Evolutionary conservation across 345 rosid species (phyloP), one percentile per base, ranked within the genome.

Genomic region (Brassica rapa): DNA sequence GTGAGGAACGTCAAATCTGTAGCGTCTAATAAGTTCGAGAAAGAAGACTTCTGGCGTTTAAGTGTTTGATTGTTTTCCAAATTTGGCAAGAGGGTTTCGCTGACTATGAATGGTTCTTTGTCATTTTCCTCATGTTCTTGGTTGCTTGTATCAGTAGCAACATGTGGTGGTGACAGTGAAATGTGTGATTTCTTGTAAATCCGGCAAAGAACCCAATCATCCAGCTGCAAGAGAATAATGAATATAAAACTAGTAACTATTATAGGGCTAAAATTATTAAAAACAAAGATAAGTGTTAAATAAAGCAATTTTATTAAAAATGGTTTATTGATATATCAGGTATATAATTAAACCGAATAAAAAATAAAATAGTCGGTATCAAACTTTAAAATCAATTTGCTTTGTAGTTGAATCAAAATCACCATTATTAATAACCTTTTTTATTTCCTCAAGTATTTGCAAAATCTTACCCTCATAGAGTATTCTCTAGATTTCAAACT

Each of bases 191-290:
- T 95, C 83, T 87, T 87, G 88, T 95, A 95, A 71, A 95, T 95
- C 81, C 99, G 96, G 85, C 97, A 95, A 41, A 95, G 97, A 74
- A 95, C 99, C 98, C 99, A 95, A 79, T 95, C 96, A 82, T 95
- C 99, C 33, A 95, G 76, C 99, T 95, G 89, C 53, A 73, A 3
- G 3, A 85, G 55, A 16, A 6, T 10, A 49, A 62, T 5, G 8
- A 21, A 64, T 51, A 8, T 23, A 14, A 64, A 51, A 62, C 6
- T 10, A 6, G 23, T 15, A 19, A 61, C 39, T 60, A 35, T 16
- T 4, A 51, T 4, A 51, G n/a, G 67, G 15, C 0, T 46, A 64
- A 55, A 70, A 33, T 8, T 1, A 62, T 37, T 37, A 57, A 78
- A 66, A 35, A 53, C n/a, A n/a, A 62, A 70, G 62, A 11, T 35